A percentile compares a stretch with the other conserved stretches of the same genome.
phyloP scores from a whole-genome alignment of 2,329 filamentous ascomycete species.

The Lomentospora prolificans region DNA sequence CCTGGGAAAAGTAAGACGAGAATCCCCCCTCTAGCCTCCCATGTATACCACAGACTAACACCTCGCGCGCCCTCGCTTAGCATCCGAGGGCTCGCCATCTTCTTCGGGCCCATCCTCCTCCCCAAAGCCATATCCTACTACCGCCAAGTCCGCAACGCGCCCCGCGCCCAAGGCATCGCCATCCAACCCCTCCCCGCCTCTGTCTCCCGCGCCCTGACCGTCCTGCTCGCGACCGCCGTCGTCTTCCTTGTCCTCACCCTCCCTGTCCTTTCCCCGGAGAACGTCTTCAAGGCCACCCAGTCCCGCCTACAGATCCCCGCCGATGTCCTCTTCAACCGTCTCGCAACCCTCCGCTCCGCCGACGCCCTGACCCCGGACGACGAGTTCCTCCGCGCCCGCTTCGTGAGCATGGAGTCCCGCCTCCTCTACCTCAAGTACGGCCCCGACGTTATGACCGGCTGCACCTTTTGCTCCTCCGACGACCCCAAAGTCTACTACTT shows the following conservation, averaged over 20 bases:
- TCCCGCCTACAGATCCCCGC: slow-evolving; percentile 80
- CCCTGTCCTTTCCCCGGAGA: slow-evolving; percentile 61
- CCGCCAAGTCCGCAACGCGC: slow-evolving; percentile 39
- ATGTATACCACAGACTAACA: no score
- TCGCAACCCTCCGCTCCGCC: slow-evolving; percentile 45
- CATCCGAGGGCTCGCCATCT: slow-evolving; percentile 45
- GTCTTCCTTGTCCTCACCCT: slow-evolving; percentile 49
- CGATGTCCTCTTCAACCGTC: slow-evolving; percentile 72
- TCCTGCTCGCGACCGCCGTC: slow-evolving; percentile 43
- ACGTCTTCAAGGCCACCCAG: slow-evolving; percentile 68
- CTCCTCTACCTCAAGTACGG: slow-evolving; percentile 80
- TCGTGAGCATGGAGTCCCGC: slow-evolving; percentile 61
- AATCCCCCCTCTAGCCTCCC: neutral
- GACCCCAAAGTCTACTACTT: slow-evolving; percentile 63
- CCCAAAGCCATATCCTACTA: slow-evolving; percentile 58
- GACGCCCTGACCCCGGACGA: slow-evolving; percentile 47
- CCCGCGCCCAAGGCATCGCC: slow-evolving; percentile 32
- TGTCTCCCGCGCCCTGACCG: slow-evolving; percentile 46
- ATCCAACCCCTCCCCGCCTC: slow-evolving; percentile 44
- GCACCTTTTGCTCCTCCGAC: slow-evolving; percentile 72
- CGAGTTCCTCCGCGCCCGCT: slow-evolving; percentile 53
- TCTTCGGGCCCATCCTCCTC: slow-evolving; percentile 63
- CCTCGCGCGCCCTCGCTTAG: slow-evolving; percentile 21
- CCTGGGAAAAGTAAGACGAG: slow-evolving; percentile 1
- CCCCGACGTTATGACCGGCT: slow-evolving; percentile 60